These are phyloP conservation scores for Penicillium sp. DNA, from an alignment of 2,329 filamentous ascomycete species.

Conservation along the genomic window DNA sequence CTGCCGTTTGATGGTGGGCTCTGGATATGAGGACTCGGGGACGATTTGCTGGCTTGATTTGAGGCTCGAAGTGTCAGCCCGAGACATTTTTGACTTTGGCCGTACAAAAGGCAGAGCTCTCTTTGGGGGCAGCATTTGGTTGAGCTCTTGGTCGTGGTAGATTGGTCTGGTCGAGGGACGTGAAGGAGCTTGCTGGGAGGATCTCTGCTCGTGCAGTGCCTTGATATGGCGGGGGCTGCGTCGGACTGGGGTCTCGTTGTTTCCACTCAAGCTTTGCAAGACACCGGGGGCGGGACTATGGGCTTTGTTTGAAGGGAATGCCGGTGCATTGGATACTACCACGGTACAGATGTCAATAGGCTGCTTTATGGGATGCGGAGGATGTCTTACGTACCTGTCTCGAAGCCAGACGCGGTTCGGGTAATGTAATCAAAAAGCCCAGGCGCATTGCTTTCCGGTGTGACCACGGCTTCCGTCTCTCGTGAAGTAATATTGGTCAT, in stretches of 20 bases:
- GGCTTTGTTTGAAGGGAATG: background rate
- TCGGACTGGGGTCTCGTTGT: background rate
- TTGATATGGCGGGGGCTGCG: background rate
- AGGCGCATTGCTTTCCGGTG: slow-evolving; percentile 7
- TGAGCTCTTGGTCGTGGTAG: slow-evolving; percentile 32
- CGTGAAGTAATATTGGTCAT: slow-evolving; percentile 9
- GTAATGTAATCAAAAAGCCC: slow-evolving; percentile 6
- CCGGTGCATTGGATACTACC: background rate
- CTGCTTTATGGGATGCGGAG: too few relatives aligned
- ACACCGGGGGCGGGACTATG: background rate
- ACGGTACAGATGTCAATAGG: background rate
- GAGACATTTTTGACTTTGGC: slow-evolving; percentile 23
- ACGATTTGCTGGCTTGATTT: background rate
- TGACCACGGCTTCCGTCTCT: slow-evolving; percentile 1
- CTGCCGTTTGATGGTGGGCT: background rate
- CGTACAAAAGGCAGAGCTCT: slow-evolving; percentile 45
- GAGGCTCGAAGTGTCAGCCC: background rate
- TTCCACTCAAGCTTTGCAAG: background rate
- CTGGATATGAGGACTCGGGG: slow-evolving; percentile 1
- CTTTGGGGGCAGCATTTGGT: slow-evolving; percentile 44
- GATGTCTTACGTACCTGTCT: slow-evolving; percentile 11
- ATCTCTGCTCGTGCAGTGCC: background rate
- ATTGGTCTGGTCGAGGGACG: slow-evolving; percentile 31
- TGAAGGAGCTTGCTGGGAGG: background rate
- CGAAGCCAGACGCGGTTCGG: background rate